phyloP scores from a whole-genome alignment of 2,329 filamentous ascomycete genomes.

The Epichloe glyceriae region DNA sequence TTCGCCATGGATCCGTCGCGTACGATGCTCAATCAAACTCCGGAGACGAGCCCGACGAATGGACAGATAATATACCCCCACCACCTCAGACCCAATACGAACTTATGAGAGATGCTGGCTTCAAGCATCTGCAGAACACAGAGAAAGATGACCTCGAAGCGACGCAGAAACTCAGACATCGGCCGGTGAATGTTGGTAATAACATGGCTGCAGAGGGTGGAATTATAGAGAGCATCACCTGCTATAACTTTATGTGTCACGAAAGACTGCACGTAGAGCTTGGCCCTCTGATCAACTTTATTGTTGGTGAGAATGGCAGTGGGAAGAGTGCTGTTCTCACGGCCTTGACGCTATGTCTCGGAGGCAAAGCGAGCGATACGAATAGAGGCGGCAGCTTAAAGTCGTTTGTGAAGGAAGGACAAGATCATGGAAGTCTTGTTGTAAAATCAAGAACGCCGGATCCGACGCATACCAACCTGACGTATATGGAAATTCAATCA shows the following conservation, averaged over 20 bases:
- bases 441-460: constrained; percentile 87
- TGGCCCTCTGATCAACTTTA: constrained; percentile 95
- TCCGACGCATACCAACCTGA: constrained; percentile 73
- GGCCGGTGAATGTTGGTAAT: constrained; percentile 37
- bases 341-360: constrained; percentile 85
- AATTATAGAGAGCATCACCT: constrained; percentile 77
- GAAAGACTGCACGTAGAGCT: constrained; percentile 65
- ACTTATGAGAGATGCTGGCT: constrained; percentile 44
- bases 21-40: constrained; percentile 1
- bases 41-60: constrained; percentile 1
- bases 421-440: constrained; percentile 60
- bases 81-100: constrained; percentile 49
- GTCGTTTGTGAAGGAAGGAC: constrained; percentile 79
- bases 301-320: constrained; percentile 93
- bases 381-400: constrained; percentile 86
- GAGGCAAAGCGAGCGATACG: constrained; percentile 82
- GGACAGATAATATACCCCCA: background rate
- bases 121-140: constrained; percentile 41
- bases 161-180: constrained; percentile 48
- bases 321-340: constrained; percentile 95
- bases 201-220: constrained; percentile 72
- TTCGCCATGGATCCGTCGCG: background rate
- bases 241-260: constrained; percentile 96
- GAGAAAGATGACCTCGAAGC: constrained; percentile 49
- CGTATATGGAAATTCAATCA: constrained; percentile 71